Evolutionary conservation across 129 eudicot genomes (phyloP).

Genomic region (Flaveria linearis): DNA sequence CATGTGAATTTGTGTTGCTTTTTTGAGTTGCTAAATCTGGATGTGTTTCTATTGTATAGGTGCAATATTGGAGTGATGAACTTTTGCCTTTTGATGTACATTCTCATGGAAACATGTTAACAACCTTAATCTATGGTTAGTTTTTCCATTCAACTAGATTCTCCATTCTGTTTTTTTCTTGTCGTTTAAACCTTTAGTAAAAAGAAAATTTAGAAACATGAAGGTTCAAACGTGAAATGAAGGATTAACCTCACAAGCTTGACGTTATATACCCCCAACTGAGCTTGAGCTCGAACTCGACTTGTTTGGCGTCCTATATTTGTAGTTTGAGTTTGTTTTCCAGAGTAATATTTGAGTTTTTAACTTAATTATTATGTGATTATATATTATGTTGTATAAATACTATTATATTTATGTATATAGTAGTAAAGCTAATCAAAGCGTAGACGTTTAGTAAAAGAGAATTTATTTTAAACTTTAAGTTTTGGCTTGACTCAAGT

Average conservation of each 20-base stretch:
- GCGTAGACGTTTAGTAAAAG: too few relatives aligned
- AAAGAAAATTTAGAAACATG: not conserved
- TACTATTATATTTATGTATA: too few relatives aligned
- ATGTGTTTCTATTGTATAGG: not conserved
- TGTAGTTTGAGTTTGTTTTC: too few relatives aligned
- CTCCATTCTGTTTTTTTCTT: not conserved
- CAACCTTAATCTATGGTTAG: not conserved
- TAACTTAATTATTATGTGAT: too few relatives aligned
- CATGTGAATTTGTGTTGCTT: not conserved
- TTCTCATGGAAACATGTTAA: not conserved
- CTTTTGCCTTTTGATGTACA: not conserved
- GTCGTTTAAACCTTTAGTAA: not conserved
- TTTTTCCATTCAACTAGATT: not conserved
- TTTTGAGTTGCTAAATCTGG: not conserved
- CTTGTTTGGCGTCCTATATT: not conserved
- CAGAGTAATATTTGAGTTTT: too few relatives aligned
- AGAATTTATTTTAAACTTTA: too few relatives aligned
- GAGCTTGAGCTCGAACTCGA: not conserved
- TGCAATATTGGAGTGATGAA: not conserved
- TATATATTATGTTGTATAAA: too few relatives aligned
- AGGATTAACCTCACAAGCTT: too few relatives aligned
- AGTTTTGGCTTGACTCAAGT: too few relatives aligned
- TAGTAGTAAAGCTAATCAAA: too few relatives aligned
- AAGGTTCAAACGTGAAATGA: not conserved
- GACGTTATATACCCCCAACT: not conserved